Percentiles rank a stretch among this genome's conserved stretches.
These are phyloP conservation scores for Ogataea allantospora DNA, from an alignment of 805 yeast genomes.

Conservation along the genomic window DNA sequence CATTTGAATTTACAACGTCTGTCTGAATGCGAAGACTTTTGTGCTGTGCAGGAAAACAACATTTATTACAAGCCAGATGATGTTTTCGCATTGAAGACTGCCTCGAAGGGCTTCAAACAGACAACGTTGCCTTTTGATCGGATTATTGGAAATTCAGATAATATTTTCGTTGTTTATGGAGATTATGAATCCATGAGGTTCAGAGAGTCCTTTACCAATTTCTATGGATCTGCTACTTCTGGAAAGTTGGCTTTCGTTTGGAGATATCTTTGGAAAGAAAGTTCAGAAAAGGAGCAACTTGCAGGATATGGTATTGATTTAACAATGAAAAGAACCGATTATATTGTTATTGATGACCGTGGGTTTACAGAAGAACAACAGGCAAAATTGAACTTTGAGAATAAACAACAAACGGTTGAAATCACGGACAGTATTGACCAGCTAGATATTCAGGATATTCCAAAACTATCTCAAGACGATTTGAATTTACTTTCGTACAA, in stretches of 20 bases:
- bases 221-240: constrained; percentile 55
- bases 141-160: constrained; percentile 48
- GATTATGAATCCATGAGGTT: constrained; percentile 52
- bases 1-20: constrained; percentile 50
- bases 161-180: constrained; percentile 60
- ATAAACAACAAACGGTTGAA: neutral
- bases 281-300: constrained; percentile 31
- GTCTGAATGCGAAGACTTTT: constrained; percentile 33
- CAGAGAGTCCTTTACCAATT: constrained; percentile 52
- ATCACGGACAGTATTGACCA: constrained; percentile 18
- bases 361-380: constrained; percentile 34
- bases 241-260: constrained; percentile 74
- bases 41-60: constrained; percentile 50
- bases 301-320: constrained; percentile 69
- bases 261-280: constrained; percentile 56
- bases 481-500: constrained; percentile 40
- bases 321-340: constrained; percentile 64
- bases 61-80: constrained; percentile 68
- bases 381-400: constrained; percentile 26
- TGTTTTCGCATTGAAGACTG: constrained; percentile 73
- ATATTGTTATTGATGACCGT: constrained; percentile 63
- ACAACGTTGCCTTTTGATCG: constrained; percentile 53
- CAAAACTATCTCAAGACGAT: constrained; percentile 32
- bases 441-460: constrained; percentile 31
- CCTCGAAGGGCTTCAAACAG: constrained; percentile 24